Conservation (phyloP, 192 early-diverging fungal species). For the Fimicolochytrium jonesii region DNA sequence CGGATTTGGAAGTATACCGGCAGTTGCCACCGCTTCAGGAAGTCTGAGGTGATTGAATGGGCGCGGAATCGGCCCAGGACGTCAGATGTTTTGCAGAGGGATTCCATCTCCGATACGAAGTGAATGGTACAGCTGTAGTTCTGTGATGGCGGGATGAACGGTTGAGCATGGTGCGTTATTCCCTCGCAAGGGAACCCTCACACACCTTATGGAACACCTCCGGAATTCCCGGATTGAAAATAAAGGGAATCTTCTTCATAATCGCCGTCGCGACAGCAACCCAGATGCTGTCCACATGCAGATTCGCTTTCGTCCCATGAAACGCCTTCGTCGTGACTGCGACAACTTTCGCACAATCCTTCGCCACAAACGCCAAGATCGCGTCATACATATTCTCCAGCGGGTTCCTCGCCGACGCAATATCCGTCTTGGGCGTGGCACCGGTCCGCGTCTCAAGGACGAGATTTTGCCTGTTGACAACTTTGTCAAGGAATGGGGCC, state of each 20-base stretch:
- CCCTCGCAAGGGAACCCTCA: not conserved
- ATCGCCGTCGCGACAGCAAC: slow-evolving; percentile 44
- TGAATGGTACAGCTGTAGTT: slow-evolving; percentile 26
- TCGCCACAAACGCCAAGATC: slow-evolving; percentile 50
- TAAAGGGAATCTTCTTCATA: slow-evolving; percentile 40
- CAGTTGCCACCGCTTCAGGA: slow-evolving; percentile 46
- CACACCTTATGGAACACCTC: slow-evolving; percentile 64
- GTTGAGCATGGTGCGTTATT: not conserved
- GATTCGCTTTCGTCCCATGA: slow-evolving; percentile 58
- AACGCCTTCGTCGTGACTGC: slow-evolving; percentile 53
- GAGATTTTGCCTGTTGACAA: slow-evolving; percentile 15
- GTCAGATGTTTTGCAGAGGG: slow-evolving; percentile 4
- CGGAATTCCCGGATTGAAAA: slow-evolving; percentile 62
- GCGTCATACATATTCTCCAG: slow-evolving; percentile 54
- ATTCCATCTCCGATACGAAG: slow-evolving; percentile 24
- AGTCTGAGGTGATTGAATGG: slow-evolving; percentile 28
- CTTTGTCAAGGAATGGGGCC: slow-evolving; percentile 48
- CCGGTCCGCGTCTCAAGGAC: not conserved
- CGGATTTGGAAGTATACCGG: slow-evolving; percentile 43
- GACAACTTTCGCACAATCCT: slow-evolving; percentile 46
- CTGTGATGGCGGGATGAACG: slow-evolving; percentile 11
- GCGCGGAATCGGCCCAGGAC: slow-evolving; percentile 20
- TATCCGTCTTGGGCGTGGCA: not conserved
- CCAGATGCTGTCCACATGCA: slow-evolving; percentile 64
- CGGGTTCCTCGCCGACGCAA: slow-evolving; percentile 23